Evolutionary conservation across 176 grass and related monocot genomes (phyloP).

Genomic region (Poa pratensis): DNA sequence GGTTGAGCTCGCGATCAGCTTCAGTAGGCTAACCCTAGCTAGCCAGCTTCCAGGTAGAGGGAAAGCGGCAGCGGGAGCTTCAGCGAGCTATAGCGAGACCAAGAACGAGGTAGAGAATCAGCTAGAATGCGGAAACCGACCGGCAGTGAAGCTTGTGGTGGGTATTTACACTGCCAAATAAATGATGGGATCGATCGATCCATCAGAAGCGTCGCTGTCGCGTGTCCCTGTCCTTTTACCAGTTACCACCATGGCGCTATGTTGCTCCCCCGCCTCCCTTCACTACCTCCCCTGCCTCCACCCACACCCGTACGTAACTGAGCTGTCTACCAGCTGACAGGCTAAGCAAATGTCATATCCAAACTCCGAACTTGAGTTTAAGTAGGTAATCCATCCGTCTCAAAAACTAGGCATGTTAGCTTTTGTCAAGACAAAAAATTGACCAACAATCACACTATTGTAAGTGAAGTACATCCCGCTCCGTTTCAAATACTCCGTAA

Average conservation of each 20-base stretch:
- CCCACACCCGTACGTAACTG: background rate
- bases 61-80: slow-evolving; percentile 30
- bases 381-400: too few species aligned
- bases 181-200: slow-evolving; percentile 36
- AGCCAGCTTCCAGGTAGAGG: background rate
- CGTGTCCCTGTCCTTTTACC: slow-evolving; percentile 41
- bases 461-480: too few species aligned
- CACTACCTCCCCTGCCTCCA: background rate
- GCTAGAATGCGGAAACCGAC: slow-evolving; percentile 52
- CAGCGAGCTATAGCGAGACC: slow-evolving; percentile 23
- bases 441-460: too few species aligned
- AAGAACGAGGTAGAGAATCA: slow-evolving; percentile 32
- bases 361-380: background rate
- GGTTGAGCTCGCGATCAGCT: slow-evolving; percentile 4
- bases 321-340: background rate
- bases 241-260: slow-evolving; percentile 45
- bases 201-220: slow-evolving; percentile 44
- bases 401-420: too few species aligned
- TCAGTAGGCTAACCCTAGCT: slow-evolving; percentile 49
- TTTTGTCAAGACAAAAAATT: too few species aligned
- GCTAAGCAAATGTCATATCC: slow-evolving; percentile 25
- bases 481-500: too few species aligned
- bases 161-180: slow-evolving; percentile 48
- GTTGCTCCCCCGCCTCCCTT: slow-evolving; percentile 39
- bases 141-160: slow-evolving; percentile 51